Percentiles rank a stretch among this genome's conserved stretches.
phyloP scores from a whole-genome alignment of 2,329 filamentous ascomycete genomes.

The Trichoderma sp. region DNA sequence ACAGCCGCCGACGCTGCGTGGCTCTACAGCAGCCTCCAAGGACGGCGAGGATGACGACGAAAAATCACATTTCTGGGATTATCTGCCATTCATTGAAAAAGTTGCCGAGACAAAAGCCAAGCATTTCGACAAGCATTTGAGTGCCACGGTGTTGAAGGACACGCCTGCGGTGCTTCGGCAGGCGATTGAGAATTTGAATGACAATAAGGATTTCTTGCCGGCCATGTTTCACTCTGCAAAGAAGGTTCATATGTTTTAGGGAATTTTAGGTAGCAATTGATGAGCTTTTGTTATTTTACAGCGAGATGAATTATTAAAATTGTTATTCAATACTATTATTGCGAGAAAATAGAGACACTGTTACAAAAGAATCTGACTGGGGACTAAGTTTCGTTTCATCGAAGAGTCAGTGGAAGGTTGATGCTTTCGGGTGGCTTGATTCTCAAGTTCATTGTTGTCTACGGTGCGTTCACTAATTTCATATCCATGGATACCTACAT shows the following conservation, averaged over 20 bases:
- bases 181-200: slow-evolving; percentile 22
- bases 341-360: not conserved
- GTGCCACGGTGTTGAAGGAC: slow-evolving; percentile 15
- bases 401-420: no score
- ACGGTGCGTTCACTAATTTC: no score
- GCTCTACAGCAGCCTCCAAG: not conserved
- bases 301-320: not conserved
- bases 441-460: no score
- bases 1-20: not conserved
- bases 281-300: not conserved
- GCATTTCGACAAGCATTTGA: slow-evolving; percentile 17
- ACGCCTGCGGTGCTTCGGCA: slow-evolving; percentile 16
- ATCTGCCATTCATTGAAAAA: not conserved
- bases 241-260: slow-evolving; percentile 17
- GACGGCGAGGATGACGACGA: not conserved
- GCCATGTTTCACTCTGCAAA: slow-evolving; percentile 21
- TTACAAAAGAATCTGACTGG: not conserved
- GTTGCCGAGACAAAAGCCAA: not conserved
- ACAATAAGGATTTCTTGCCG: slow-evolving; percentile 20
- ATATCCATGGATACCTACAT: no score
- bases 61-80: not conserved
- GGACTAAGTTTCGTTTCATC: no score
- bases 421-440: no score
- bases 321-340: not conserved
- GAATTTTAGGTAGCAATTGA: not conserved